Base-by-base conservation (phyloP, 1,284 basidiomycete species). In the Wallemia mellicola region DNA sequence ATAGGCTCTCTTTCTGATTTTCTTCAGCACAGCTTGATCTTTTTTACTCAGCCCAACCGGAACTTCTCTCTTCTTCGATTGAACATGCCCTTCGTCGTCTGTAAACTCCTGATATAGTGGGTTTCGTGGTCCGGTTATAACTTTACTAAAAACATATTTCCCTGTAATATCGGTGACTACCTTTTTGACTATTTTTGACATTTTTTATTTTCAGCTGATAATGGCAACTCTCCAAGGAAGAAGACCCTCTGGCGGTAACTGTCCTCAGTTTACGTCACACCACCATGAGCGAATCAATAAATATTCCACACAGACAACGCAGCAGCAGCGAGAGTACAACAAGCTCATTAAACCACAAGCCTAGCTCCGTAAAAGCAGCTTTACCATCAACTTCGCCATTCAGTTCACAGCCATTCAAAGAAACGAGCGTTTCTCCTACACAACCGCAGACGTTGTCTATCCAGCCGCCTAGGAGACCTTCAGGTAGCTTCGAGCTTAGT, bases 1-100 rank as follows among this genome's bases (percentile, higher is more conserved):
- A 63, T 72, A 70, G 0, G 71, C 70, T 14, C 71, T 56, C 60
- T 61, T 63, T 58, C 64, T 54, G 9, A 66, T 62, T 19, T 64
- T 63, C 11, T 62, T 26, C 1, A 66, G 60, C 28, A 65, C 61
- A 0, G 57, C 24, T 58, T 62, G 61, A 57, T 66, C 65, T 9
- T 60, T 54, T 59, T 65, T 65, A 54, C 26, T 38, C 32, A 66
- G 24, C 0, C 63, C 63, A 0, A 28, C 22, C 0, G 65, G 65
- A 57, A 65, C 60, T 24, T 61, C 58, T 1, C 65, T 59, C 58
- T 64, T 65, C 19, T 64, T 54, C 14, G 25, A 30, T 32, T 57
- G 57, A 24, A 30, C 54, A 2, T 28, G 24, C 5, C 62, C 62
- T 11, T 32, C 38, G 1, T 22, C 38, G 38, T 61, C 58, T 26